phyloP scores from a whole-genome alignment of 2,329 filamentous ascomycete genomes.

The Calonectria naviculata region DNA sequence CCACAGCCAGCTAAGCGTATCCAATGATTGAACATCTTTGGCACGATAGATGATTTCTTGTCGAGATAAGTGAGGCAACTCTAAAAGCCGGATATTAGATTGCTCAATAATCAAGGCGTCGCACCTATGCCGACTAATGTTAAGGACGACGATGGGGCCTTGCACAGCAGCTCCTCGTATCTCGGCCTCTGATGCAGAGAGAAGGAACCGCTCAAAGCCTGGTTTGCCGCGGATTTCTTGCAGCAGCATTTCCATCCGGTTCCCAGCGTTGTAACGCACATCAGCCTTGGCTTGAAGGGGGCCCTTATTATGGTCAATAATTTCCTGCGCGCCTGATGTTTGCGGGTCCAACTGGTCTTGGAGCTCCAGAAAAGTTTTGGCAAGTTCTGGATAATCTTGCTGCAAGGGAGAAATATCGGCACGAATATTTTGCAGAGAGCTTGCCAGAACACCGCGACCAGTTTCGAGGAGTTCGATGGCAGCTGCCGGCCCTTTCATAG shows the following conservation, averaged over 20 bases:
- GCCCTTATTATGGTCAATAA: too few species aligned
- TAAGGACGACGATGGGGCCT: neutral
- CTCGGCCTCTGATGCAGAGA: neutral
- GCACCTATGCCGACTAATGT: neutral
- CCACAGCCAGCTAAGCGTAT: neutral
- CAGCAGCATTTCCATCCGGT: neutral
- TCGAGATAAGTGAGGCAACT: neutral
- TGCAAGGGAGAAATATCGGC: neutral
- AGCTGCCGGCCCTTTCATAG: neutral
- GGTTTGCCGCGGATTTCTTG: neutral
- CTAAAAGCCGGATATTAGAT: neutral
- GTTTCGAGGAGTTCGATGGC: neutral
- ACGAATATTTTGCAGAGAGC: neutral
- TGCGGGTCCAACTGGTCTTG: neutral
- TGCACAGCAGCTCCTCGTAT: neutral
- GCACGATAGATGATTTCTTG: neutral
- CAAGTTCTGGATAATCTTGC: neutral
- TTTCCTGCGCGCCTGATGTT: neutral
- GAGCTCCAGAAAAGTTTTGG: neutral
- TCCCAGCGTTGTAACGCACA: neutral
- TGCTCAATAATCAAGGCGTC: neutral
- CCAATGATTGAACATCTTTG: neutral
- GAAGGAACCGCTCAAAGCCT: neutral
- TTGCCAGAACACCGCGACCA: neutral
- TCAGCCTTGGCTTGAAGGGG: neutral